Conservation (phyloP, 2,329 filamentous ascomycete species). For the Beauveria sp. region DNA sequence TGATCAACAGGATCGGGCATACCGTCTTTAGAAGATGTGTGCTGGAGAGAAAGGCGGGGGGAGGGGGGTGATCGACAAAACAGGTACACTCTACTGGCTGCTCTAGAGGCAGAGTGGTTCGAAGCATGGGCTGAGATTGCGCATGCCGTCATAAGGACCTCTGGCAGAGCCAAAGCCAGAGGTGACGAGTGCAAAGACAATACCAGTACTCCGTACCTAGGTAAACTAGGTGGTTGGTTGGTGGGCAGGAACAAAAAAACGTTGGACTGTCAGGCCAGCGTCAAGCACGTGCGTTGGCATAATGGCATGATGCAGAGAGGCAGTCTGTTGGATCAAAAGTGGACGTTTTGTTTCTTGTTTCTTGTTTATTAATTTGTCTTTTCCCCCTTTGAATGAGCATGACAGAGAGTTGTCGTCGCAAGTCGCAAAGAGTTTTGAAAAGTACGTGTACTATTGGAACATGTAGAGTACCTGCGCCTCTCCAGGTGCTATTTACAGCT, state of each 20-base stretch:
- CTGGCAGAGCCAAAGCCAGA: too few species aligned
- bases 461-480: not conserved
- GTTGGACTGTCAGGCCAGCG: not conserved
- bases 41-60: too few species aligned
- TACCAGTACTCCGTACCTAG: too few species aligned
- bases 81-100: not conserved
- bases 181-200: not conserved
- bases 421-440: too few species aligned
- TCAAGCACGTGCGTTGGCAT: not conserved
- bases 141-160: slow-evolving; percentile 10
- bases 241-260: not conserved
- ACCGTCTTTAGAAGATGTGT: too few species aligned
- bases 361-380: not conserved
- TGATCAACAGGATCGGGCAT: too few species aligned
- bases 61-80: too few species aligned
- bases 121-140: not conserved
- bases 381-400: not conserved
- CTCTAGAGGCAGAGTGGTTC: too few species aligned
- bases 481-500: not conserved
- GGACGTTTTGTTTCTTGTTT: not conserved
- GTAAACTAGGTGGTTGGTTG: not conserved
- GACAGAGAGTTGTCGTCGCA: not conserved
- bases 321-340: not conserved
- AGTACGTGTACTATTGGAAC: too few species aligned
- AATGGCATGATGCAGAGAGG: not conserved